Evolutionary conservation across 768 basidiomycete species (phyloP).

Genomic region (Omphalotus guepiniiformis): DNA sequence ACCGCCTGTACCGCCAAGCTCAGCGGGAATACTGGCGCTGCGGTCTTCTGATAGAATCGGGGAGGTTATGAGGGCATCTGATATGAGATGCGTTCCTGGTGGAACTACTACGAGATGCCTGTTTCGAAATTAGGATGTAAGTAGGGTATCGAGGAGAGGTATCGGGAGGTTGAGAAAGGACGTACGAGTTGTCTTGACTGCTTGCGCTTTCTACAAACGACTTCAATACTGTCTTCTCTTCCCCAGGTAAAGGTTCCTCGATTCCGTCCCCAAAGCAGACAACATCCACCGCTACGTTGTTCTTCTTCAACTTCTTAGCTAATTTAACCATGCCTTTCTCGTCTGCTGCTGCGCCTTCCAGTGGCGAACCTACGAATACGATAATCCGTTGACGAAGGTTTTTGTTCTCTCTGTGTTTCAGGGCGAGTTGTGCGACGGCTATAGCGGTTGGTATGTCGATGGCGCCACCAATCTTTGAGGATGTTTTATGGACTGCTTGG

Average conservation of each 20-base stretch:
- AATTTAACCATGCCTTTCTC: slow-evolving; percentile 81
- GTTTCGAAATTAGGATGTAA: slow-evolving; percentile 2
- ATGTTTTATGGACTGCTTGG: slow-evolving; percentile 63
- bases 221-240: slow-evolving; percentile 61
- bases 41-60: slow-evolving; percentile 80
- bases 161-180: slow-evolving; percentile 11
- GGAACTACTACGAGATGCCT: slow-evolving; percentile 83
- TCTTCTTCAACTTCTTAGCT: slow-evolving; percentile 98
- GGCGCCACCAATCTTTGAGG: slow-evolving; percentile 71
- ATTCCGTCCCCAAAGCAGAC: slow-evolving; percentile 89
- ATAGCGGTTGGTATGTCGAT: slow-evolving; percentile 90
- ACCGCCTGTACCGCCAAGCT: slow-evolving; percentile 47
- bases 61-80: slow-evolving; percentile 77
- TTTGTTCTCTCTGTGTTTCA: slow-evolving; percentile 98
- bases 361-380: slow-evolving; percentile 88
- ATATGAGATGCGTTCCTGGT: slow-evolving; percentile 75
- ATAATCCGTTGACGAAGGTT: slow-evolving; percentile 95
- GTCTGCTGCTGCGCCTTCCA: slow-evolving; percentile 65
- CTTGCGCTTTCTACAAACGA: slow-evolving; percentile 81
- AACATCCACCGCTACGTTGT: slow-evolving; percentile 94
- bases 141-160: not conserved
- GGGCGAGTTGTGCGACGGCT: slow-evolving; percentile 89
- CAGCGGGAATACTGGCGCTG: slow-evolving; percentile 60
- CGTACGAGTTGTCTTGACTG: slow-evolving; percentile 85
- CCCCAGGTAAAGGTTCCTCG: slow-evolving; percentile 46